Conservation (phyloP, 768 basidiomycete species). For the Lactifluus hygrophoroides region DNA sequence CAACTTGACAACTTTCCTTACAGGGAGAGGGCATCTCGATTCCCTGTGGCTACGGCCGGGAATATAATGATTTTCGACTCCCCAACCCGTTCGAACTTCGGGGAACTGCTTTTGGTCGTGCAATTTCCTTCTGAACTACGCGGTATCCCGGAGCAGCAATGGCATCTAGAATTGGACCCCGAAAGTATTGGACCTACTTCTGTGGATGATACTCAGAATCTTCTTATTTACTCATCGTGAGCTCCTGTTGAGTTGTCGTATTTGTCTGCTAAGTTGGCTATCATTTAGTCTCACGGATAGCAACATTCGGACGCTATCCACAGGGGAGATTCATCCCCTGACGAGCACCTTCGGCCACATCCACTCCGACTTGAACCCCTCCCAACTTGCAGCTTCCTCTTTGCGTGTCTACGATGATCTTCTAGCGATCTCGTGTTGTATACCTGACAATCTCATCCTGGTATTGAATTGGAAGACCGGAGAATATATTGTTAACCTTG, state of each 20-base stretch:
- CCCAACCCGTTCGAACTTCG: background rate
- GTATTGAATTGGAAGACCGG: constrained; percentile 8
- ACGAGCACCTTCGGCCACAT: constrained; percentile 1
- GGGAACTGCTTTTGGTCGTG: background rate
- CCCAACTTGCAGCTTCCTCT: background rate
- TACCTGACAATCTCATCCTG: background rate
- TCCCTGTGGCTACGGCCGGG: background rate
- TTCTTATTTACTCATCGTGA: background rate
- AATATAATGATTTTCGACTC: constrained; percentile 1
- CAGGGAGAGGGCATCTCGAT: background rate
- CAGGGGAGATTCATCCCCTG: constrained; percentile 1
- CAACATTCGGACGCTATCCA: constrained; percentile 3
- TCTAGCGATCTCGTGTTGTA: background rate
- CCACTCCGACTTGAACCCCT: background rate
- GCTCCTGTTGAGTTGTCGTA: background rate
- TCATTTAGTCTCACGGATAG: background rate
- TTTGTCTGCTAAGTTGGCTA: background rate
- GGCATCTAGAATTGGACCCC: background rate
- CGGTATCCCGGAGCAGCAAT: background rate
- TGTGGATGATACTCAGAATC: constrained; percentile 5
- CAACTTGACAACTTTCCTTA: background rate
- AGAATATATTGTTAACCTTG: background rate
- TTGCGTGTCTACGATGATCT: background rate
- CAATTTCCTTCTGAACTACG: constrained; percentile 3
- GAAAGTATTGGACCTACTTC: background rate